Evolutionary conservation across 2,329 filamentous ascomycete genomes (phyloP).

Genomic region (Talaromyces sp.): DNA sequence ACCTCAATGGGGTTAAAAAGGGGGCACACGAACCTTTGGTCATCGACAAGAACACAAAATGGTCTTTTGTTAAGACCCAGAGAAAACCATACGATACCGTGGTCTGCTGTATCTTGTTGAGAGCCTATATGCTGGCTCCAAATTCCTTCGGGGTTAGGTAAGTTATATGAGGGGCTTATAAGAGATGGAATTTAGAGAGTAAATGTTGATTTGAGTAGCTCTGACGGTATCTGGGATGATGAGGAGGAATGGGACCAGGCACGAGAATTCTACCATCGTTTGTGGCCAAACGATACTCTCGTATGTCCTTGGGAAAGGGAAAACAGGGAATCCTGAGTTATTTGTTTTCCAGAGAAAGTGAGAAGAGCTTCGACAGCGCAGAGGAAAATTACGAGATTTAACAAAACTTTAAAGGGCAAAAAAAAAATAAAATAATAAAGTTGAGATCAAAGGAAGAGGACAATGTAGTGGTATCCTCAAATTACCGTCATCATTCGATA

Average conservation of each 20-base stretch:
- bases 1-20: neutral
- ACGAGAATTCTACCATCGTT: neutral
- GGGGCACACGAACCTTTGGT: neutral
- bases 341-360: too few species aligned
- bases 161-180: neutral
- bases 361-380: too few species aligned
- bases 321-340: neutral
- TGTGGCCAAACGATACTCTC: neutral
- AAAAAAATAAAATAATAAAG: too few species aligned
- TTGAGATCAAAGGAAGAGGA: too few species aligned
- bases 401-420: too few species aligned
- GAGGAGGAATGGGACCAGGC: neutral
- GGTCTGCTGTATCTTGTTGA: neutral
- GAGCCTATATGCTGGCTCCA: neutral
- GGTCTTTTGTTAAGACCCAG: neutral
- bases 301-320: neutral
- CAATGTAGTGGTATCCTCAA: too few species aligned
- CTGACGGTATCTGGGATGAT: neutral
- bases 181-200: too few species aligned
- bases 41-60: neutral
- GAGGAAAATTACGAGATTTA: too few species aligned
- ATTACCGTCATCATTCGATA: too few species aligned
- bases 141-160: neutral
- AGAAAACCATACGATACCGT: neutral
- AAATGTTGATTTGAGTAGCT: neutral